A percentile compares a stretch with the other conserved stretches of the same genome.
Conservation (phyloP, 148 eudicot genomes). For the Rhododendron molle region DNA sequence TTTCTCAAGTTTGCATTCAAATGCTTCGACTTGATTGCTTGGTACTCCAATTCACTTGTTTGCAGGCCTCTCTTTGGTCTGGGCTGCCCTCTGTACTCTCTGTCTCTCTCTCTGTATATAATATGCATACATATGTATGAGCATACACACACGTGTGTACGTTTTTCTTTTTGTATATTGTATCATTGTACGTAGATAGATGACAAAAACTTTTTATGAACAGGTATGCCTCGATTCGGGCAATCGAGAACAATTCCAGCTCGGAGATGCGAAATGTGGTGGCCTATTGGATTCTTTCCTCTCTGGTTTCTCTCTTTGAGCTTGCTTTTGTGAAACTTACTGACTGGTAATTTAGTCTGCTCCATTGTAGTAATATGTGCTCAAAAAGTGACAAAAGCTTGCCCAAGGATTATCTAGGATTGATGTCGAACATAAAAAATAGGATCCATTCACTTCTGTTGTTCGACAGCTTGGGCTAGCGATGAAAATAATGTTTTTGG, state of each 20-base stretch:
- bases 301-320: no score
- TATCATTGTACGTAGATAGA: neutral
- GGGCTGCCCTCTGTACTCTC: constrained; percentile 27
- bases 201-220: no score
- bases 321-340: no score
- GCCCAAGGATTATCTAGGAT: neutral
- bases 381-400: neutral
- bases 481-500: neutral
- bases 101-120: neutral
- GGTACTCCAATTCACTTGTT: no score
- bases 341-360: no score
- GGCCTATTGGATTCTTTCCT: no score
- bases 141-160: no score
- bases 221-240: constrained; percentile 9
- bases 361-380: neutral
- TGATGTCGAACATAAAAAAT: neutral
- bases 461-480: neutral
- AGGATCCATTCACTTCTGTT: neutral
- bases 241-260: neutral
- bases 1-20: no score
- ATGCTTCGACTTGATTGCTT: no score
- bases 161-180: no score
- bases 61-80: constrained; percentile 28
- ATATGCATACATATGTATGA: no score
- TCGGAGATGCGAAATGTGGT: neutral